A percentile compares a stretch with the other conserved stretches of the same genome.
Evolutionary conservation across 202 grass and related monocot species (phyloP).

Genomic region (Dendrocalamus latiflorus): DNA sequence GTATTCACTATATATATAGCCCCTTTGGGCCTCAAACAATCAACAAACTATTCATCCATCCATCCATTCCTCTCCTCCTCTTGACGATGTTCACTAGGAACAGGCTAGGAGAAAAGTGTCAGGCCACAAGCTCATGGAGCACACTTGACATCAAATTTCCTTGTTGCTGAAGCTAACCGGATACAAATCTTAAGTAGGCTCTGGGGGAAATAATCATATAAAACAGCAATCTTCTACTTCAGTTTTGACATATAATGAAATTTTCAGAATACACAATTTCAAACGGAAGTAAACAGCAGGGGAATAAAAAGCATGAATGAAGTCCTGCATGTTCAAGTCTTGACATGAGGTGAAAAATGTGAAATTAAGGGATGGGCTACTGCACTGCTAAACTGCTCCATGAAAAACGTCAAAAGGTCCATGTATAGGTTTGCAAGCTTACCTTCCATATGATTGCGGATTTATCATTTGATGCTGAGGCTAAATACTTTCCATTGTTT

Average conservation of each 20-base stretch:
- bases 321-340: neutral
- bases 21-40: no score
- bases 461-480: conserved; percentile 82
- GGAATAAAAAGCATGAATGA: neutral
- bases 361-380: neutral
- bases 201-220: neutral
- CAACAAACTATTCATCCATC: no score
- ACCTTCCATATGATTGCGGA: conserved; percentile 98
- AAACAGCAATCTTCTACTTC: neutral
- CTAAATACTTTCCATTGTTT: conserved; percentile 90
- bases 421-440: no score
- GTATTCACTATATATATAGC: no score
- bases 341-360: neutral
- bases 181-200: neutral
- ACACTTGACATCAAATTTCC: neutral
- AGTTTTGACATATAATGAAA: neutral
- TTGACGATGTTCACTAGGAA: no score
- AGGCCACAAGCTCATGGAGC: neutral
- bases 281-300: neutral
- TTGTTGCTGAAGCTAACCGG: neutral
- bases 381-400: neutral
- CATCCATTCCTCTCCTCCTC: no score
- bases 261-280: neutral
- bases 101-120: neutral
- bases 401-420: conserved; percentile 15